These are phyloP conservation scores for Haematococcus lacustris DNA, from an alignment of 139 green algal species.

Conservation along the genomic window DNA sequence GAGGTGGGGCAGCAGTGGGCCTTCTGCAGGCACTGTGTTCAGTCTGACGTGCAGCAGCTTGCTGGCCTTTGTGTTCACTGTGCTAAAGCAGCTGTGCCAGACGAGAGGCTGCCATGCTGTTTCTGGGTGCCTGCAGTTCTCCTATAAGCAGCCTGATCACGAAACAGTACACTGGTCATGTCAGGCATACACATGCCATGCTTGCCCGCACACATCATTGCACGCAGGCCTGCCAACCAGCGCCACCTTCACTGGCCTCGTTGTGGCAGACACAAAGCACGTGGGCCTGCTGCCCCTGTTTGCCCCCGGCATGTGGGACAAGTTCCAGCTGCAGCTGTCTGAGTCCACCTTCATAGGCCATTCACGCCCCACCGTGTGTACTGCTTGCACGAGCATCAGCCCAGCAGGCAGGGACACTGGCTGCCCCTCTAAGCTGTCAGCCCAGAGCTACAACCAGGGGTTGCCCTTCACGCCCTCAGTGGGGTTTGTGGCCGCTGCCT, in stretches of 20 bases:
- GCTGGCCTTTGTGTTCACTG: too few species aligned
- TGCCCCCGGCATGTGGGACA: constrained; percentile 6
- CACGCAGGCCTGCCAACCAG: constrained; percentile 20
- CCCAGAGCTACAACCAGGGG: constrained; percentile 32
- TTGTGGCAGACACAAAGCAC: constrained; percentile 32
- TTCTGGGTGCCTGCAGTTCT: too few species aligned
- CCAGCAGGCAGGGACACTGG: constrained; percentile 2
- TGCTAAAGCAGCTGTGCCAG: too few species aligned
- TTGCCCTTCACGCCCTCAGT: constrained; percentile 16
- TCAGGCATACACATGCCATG: too few species aligned
- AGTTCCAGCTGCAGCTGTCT: constrained; percentile 6
- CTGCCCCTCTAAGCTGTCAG: constrained; percentile 32
- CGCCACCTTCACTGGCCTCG: constrained; percentile 21
- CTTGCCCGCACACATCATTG: too few species aligned
- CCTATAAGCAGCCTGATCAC: too few species aligned
- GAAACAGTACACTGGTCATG: too few species aligned
- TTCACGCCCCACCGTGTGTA: constrained; percentile 20
- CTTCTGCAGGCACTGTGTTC: constrained; percentile 30
- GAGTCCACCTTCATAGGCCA: constrained; percentile 19
- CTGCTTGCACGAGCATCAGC: constrained; percentile 13
- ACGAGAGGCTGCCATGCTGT: too few species aligned
- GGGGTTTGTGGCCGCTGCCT: too few species aligned
- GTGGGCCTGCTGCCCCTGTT: constrained; percentile 10
- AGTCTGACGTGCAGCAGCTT: constrained; percentile 13
- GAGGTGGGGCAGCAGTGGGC: too few species aligned